A percentile compares a stretch with the other conserved stretches of the same genome.
Conservation (phyloP, 352 stramenopile genomes). For the Poterioochromonas sp. region DNA sequence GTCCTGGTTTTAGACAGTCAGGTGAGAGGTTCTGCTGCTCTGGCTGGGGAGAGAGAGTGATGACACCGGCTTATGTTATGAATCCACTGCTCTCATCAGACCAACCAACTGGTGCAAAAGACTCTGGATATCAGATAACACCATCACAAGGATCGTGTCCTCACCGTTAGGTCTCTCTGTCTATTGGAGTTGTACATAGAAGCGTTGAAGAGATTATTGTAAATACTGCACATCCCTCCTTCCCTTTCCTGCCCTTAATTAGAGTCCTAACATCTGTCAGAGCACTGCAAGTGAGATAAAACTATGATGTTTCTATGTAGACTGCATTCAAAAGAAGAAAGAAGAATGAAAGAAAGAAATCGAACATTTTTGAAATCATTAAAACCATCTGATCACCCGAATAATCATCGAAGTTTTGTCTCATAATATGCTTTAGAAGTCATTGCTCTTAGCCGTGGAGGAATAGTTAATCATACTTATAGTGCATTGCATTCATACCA, state of each 20-base stretch:
- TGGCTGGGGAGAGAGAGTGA: neutral
- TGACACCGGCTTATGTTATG: neutral
- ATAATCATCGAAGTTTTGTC: too few relatives aligned
- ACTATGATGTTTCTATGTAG: too few relatives aligned
- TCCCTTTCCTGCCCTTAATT: neutral
- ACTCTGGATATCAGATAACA: neutral
- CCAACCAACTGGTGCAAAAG: neutral
- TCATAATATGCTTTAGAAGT: too few relatives aligned
- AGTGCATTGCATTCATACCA: too few relatives aligned
- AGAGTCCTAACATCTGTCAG: neutral
- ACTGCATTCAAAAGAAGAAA: too few relatives aligned
- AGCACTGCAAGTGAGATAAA: too few relatives aligned
- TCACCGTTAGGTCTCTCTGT: neutral
- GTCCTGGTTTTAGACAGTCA: neutral
- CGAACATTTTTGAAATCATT: too few relatives aligned
- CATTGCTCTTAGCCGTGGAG: too few relatives aligned
- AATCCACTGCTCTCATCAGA: neutral
- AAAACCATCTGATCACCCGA: too few relatives aligned
- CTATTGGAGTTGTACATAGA: neutral
- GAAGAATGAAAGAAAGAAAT: too few relatives aligned
- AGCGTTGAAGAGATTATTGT: neutral
- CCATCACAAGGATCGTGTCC: neutral
- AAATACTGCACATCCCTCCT: neutral
- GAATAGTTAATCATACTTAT: too few relatives aligned
- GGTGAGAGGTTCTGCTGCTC: slow-evolving; percentile 28